Evolutionary conservation across 2,329 filamentous ascomycete species (phyloP), one percentile per base, ranked within the genome.

Genomic region (Alternaria postmessia): DNA sequence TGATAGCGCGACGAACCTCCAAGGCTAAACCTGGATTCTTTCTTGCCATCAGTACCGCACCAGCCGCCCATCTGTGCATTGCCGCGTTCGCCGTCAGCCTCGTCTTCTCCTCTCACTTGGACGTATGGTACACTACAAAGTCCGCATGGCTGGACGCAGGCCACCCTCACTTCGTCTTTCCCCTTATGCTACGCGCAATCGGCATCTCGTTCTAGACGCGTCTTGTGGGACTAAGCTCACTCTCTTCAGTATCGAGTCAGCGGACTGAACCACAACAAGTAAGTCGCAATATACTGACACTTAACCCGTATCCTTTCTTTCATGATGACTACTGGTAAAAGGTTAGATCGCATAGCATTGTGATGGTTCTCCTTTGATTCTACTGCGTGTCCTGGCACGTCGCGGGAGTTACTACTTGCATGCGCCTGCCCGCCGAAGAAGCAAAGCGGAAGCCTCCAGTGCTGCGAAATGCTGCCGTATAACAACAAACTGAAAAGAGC

Each of bases 261-360:
- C 54, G 36, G 34, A 32, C 7, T 42, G 34, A 28, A 20, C 16
- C 42, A n/a, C 2, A 51, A 22, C 7, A 39, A 41, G 63, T 67
- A 57, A 54, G 61, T 61, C 20, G 8, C 20, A 34, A 38, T n/a
- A 32, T 7, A 12, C 20, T 20, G 7, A 39, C 20, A 41, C 2
- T 16, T 36, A 24, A 20, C n/a, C 16, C 14, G 39, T 41, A 39
- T 42, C 20, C 41, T 11, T 24, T 49, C 30, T 56, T 20, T 34
- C 51, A 66, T 69, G 69, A 73, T 73, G 73, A 74, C 57, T 60
- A 61, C 55, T 73, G 73, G 72, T 75, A 75, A 75, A 75, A 75
- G 73, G 72, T 73, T 69, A 73, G 67, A 75, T 72, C 61, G 70
- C 65, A 24, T 5, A 51, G 39, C 26, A 55, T 60, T 59, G 28